phyloP scores from a whole-genome alignment of 371 early-diverging fungal genomes.

The Dichotomocladium elegans region DNA sequence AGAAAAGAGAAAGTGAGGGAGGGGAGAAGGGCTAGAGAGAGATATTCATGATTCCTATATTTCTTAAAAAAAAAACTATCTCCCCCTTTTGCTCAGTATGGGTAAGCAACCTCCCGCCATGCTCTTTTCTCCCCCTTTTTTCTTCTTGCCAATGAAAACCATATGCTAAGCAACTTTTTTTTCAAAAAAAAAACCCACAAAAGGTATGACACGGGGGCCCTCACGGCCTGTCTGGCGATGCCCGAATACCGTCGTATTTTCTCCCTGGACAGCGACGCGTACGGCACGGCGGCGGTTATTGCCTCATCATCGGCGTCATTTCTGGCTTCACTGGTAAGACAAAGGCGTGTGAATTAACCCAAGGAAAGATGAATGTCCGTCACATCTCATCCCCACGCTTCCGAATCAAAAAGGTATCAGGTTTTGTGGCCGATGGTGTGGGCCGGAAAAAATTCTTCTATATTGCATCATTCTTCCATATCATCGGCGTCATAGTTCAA shows the following conservation, averaged over 20 bases:
- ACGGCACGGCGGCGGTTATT: slow-evolving; percentile 18
- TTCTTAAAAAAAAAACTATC: too few species aligned
- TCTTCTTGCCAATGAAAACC: too few species aligned
- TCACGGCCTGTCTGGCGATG: slow-evolving; percentile 40
- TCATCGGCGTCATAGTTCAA: slow-evolving; percentile 69
- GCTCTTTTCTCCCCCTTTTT: too few species aligned
- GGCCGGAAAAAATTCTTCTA: slow-evolving; percentile 34
- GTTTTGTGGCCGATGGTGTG: slow-evolving; percentile 31
- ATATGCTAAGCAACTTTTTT: too few species aligned
- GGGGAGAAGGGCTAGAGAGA: too few species aligned
- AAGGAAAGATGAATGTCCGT: slow-evolving; percentile 49
- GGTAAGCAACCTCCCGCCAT: too few species aligned
- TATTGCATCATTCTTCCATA: slow-evolving; percentile 63
- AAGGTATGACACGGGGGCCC: slow-evolving; percentile 48
- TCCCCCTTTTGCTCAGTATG: too few species aligned
- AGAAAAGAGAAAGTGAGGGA: too few species aligned
- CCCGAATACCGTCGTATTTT: slow-evolving; percentile 29
- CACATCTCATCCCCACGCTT: slow-evolving; percentile 17
- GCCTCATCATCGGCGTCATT: slow-evolving; percentile 30
- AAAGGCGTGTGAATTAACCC: slow-evolving; percentile 32
- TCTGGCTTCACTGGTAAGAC: slow-evolving; percentile 29
- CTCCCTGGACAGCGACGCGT: slow-evolving; percentile 11
- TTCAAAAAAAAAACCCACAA: too few species aligned
- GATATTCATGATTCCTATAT: too few species aligned
- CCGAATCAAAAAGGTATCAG: slow-evolving; percentile 17